Base-by-base conservation (phyloP, 148 eudicot species). In the Chenopodium formosanum region DNA sequence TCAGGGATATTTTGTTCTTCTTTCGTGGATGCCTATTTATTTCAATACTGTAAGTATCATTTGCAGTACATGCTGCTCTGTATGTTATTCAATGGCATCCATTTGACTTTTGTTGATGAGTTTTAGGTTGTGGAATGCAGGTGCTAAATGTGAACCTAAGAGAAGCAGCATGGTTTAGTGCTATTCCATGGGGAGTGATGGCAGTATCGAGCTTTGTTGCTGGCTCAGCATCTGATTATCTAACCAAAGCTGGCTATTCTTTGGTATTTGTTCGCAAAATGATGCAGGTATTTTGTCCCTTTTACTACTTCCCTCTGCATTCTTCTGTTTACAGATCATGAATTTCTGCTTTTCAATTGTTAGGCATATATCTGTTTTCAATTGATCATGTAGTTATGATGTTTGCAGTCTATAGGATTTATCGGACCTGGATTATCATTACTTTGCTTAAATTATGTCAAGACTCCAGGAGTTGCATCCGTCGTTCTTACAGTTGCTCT, bases 1-100 rank as follows among this genome's bases (percentile, higher is more conserved):
- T 90, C 97, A 97, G 99, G 99, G 99, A 64, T 94, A 96, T 92
- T 92, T 94, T 85, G 95, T 96, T 85, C 97, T 96, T 78, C 94
- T 94, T 22, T 90, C 99, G 46, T 96, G 99, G 99, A 96, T 96
- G 99, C 99, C 99, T 0, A 89, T 92, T 53, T 94, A 97, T 81
- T 97, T 97, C 77, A 94, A 94, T 86, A 94, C 94, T 78, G 93
- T 93, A 85, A 92, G 93, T 81, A 19, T 66, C 44, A 23, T 79
- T 40, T 85, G 22, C 81, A 37, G 58, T 71, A 23, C n/a, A 62
- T 67, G 23, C 12, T 40, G 44, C 44, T 40, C 44, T 8, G 0
- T 23, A 31, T 60, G 25, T 34, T 62, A 4, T 71, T 13, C 29
- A 12, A 25, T 46, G 1, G 31, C 73, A 29, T 19, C 17, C 3